A percentile compares a stretch with the other conserved stretches of the same genome.
phyloP scores from a whole-genome alignment of 257 asterid species.

The Ilex asprella region DNA sequence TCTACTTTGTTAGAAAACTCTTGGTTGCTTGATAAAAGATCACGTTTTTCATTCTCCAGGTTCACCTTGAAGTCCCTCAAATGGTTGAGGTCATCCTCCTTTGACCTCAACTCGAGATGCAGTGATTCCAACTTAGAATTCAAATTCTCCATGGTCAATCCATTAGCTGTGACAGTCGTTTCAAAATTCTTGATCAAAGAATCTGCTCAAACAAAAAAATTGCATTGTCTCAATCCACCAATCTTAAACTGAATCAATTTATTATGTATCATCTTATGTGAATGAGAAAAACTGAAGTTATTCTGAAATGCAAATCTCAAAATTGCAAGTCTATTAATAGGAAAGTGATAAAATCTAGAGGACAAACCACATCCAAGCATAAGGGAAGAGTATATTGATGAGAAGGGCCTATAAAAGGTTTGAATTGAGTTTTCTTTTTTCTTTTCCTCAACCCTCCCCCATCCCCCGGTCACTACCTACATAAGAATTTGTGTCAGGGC shows the following conservation, averaged over 20 bases:
- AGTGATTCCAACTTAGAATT: slow-evolving; percentile 54
- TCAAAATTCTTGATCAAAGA: slow-evolving; percentile 47
- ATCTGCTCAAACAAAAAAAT: slow-evolving; percentile 36
- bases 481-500: not conserved
- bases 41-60: slow-evolving; percentile 52
- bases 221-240: slow-evolving; percentile 5
- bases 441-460: not conserved
- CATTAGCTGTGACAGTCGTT: slow-evolving; percentile 48
- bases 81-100: slow-evolving; percentile 50
- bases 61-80: slow-evolving; percentile 46
- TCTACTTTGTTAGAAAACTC: slow-evolving; percentile 46
- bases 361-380: not conserved
- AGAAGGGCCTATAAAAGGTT: not conserved
- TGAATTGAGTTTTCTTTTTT: not conserved
- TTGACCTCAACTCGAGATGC: slow-evolving; percentile 51
- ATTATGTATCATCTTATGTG: slow-evolving; percentile 2
- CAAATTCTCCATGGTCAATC: slow-evolving; percentile 44
- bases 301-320: not conserved
- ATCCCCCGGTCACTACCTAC: not conserved
- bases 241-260: slow-evolving; percentile 13
- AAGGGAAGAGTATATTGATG: not conserved
- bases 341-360: not conserved
- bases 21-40: slow-evolving; percentile 44
- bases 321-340: not conserved
- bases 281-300: not conserved